Base-by-base conservation (phyloP, 805 yeast genomes). In the Zygotorulaspora florentina region DNA sequence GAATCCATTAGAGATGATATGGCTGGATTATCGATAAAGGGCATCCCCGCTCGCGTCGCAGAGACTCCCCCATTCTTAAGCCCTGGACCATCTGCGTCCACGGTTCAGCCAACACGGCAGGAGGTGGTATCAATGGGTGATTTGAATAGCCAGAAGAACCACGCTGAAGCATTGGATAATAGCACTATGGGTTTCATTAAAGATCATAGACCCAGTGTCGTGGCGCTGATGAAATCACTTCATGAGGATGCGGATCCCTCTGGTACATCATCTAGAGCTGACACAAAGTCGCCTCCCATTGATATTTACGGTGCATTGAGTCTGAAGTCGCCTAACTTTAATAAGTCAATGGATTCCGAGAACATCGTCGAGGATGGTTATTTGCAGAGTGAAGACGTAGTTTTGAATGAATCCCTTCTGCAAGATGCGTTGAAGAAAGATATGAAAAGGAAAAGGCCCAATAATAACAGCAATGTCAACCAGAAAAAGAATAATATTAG, bases 31-130 rank as follows among this genome's bases (percentile, higher is more conserved):
- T 47, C 58, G 28, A 27, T 55, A 25, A 52, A 47, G 29, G 36
- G 37, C 23, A 41, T 52, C 2, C 28, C 43, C 13, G 50, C 43
- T 10, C 26, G 3, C 11, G 38, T 39, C 25, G 40, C 40, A 3
- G 43, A 35, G n/a, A 40, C 42, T 9, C 50, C 55, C 4, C 38
- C 51, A 5, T 45, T 53, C 25, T 34, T 48, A 27, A 54, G 53
- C 26, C 58, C 58, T 7, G 59, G 59, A 1, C 61, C 57, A 17
- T 45, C 59, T 2, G 39, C 48, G 11, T 54, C 62, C 6, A 57
- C 59, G 15, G 62, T 56, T 12, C 50, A 52, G 26, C 56, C 53
- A 8, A 51, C 59, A 11, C 51, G 46, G 26, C 53, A 53, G 35
- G 57, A 51, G n/a, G 57, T 51, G 6, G 37, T 46, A n/a, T 48